Conservation (phyloP, 257 asterid species). For the Parsonsia alboflavescens region DNA sequence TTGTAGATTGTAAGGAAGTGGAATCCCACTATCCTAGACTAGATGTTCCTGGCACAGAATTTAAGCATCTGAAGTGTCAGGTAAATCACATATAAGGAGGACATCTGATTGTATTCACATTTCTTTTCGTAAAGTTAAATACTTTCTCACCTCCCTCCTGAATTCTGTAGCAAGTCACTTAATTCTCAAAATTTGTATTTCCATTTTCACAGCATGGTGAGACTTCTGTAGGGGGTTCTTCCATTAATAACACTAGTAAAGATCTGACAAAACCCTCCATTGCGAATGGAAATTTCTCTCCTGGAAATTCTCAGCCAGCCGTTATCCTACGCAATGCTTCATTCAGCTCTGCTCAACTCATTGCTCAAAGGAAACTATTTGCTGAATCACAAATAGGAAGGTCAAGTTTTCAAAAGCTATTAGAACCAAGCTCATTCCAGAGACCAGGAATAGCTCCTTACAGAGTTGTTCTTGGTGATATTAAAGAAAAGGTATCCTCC, state of each 20-base stretch:
- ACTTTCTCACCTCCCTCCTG: not conserved
- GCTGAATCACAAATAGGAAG: conserved; percentile 84
- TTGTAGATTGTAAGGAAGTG: conserved; percentile 63
- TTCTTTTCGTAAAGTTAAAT: conserved; percentile 1
- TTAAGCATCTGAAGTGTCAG: conserved; percentile 55
- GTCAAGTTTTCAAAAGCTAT: conserved; percentile 80
- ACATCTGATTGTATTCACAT: conserved; percentile 3
- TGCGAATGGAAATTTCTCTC: conserved; percentile 43
- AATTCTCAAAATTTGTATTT: conserved; percentile 7
- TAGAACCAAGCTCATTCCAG: conserved; percentile 83
- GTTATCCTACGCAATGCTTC: conserved; percentile 47
- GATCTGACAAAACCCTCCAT: conserved; percentile 29
- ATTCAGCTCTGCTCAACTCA: conserved; percentile 48
- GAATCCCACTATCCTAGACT: conserved; percentile 71
- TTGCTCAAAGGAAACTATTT: conserved; percentile 68
- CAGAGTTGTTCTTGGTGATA: conserved; percentile 82
- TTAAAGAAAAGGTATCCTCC: conserved; percentile 74
- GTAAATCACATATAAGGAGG: conserved; percentile 30
- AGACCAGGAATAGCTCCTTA: conserved; percentile 93
- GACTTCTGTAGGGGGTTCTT: conserved; percentile 28
- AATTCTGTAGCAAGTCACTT: too few relatives aligned
- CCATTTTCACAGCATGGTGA: conserved; percentile 46
- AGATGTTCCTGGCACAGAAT: conserved; percentile 67
- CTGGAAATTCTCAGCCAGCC: conserved; percentile 38
- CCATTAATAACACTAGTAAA: conserved; percentile 24